Evolutionary conservation across 257 asterid genomes (phyloP), one percentile per base, ranked within the genome.

Genomic region (Rauvolfia tetraphylla): DNA sequence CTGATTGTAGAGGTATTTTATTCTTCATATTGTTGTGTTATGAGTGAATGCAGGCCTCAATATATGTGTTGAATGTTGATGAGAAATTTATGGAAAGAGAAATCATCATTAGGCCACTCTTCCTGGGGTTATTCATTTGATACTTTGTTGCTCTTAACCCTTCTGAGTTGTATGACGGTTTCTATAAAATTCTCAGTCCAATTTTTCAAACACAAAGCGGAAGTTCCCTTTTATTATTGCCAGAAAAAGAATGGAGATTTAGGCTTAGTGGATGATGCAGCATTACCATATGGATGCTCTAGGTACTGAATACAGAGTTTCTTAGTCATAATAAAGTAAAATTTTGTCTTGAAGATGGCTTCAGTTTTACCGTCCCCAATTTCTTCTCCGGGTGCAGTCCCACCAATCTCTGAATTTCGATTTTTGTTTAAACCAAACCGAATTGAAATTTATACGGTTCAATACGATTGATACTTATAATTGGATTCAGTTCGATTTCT

Each of bases 331-430:
- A 49, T 56, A 70, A 83, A 71, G n/a, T 66, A 25, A 38, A 73
- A 63, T 8, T 85, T 84, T 88, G 67, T 87, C 75, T 76, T 86
- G 31, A 53, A 73, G 54, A 71, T 84, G 82, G 72, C 72, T 22
- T 36, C 72, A 38, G 13, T 22, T 59, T 80, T 82, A 70, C 91
- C 91, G 75, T 62, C 90, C 25, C 90, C 91, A 69, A 68, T 54
- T 78, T 73, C 87, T 62, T 59, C 92, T 36, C 85, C 88, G 22
- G 41, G 54, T 75, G 80, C 82, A 66, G 17, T 76, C 20, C 86
- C 92, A 46, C 79, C 88, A 67, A n/a, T n/a, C n/a, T n/a, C n/a
- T n/a, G n/a, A n/a, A n/a, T n/a, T n/a, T n/a, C n/a, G n/a, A n/a
- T n/a, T n/a, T n/a, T n/a, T n/a, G n/a, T n/a, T n/a, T n/a, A n/a